These are phyloP conservation scores for Penicillium steckii DNA, from an alignment of 495 filamentous ascomycete genomes.

Conservation along the genomic window DNA sequence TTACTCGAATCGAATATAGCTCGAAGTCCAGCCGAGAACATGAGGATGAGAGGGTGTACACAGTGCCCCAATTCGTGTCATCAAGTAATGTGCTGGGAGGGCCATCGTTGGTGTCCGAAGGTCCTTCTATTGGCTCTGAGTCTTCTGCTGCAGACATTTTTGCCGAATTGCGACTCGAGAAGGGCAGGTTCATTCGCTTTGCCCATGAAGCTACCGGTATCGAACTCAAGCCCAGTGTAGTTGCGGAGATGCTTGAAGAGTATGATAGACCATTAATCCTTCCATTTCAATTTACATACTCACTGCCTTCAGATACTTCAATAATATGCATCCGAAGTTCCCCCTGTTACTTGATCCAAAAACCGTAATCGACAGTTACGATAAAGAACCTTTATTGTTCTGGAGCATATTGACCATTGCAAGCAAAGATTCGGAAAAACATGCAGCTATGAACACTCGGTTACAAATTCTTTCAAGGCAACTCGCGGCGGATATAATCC, in stretches of 20 bases:
- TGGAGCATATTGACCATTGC: constrained; percentile 1
- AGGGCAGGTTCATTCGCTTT: not conserved
- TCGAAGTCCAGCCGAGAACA: not conserved
- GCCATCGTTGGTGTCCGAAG: not conserved
- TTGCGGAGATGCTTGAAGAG: constrained; percentile 3
- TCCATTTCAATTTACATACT: not conserved
- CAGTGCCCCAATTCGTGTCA: not conserved
- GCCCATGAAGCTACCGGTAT: constrained; percentile 2
- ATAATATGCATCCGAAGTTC: not conserved
- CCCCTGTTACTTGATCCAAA: not conserved
- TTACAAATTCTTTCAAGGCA: constrained; percentile 6
- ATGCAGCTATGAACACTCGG: not conserved
- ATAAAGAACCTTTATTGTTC: constrained; percentile 3
- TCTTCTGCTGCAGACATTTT: not conserved
- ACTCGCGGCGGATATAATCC: constrained; percentile 1
- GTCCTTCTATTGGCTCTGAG: not conserved
- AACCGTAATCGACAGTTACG: not conserved
- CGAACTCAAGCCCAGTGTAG: constrained; percentile 1
- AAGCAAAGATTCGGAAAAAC: constrained; percentile 5
- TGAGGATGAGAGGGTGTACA: not conserved
- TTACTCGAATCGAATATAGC: constrained; percentile 1
- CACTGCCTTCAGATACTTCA: constrained; percentile 1
- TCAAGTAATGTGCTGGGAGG: not conserved
- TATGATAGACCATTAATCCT: not conserved
- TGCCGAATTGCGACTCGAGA: not conserved